A percentile compares a stretch with the other conserved stretches of the same genome.
Conservation (phyloP, 257 asterid genomes). For the Nicotiana tomentosiformis region DNA sequence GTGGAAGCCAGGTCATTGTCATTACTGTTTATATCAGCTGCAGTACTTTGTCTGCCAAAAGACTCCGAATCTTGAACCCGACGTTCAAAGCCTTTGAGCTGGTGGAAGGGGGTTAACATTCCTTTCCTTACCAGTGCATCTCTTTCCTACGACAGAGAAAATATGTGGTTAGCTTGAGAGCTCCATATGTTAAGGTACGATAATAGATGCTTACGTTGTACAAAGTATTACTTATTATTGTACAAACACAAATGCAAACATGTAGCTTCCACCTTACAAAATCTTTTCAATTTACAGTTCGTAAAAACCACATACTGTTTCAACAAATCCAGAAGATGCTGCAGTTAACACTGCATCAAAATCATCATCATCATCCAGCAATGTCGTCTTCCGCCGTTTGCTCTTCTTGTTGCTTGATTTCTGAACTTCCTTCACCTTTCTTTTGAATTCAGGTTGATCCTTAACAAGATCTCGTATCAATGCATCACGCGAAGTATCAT, state of each 20-base stretch:
- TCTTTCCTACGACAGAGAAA: constrained; percentile 66
- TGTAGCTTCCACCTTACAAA: not conserved
- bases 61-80: constrained; percentile 67
- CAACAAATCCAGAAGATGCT: constrained; percentile 85
- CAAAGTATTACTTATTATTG: not conserved
- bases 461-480: constrained; percentile 48
- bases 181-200: not conserved
- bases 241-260: not conserved
- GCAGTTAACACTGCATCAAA: constrained; percentile 84
- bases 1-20: constrained; percentile 46
- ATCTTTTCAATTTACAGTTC: not conserved
- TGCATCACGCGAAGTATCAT: constrained; percentile 25
- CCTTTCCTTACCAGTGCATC: constrained; percentile 95
- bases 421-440: constrained; percentile 32
- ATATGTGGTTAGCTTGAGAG: constrained; percentile 13
- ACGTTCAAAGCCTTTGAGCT: constrained; percentile 91
- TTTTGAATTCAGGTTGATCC: constrained; percentile 53
- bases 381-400: constrained; percentile 51
- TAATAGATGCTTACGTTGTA: not conserved
- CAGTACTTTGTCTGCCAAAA: constrained; percentile 34
- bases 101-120: constrained; percentile 88
- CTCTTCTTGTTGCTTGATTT: constrained; percentile 34
- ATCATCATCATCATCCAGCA: constrained; percentile 67
- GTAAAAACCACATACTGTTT: constrained; percentile 66
- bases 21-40: constrained; percentile 26